Evolutionary conservation across 257 asterid genomes (phyloP), one percentile per base, ranked within the genome.

Genomic region (Ilex asprella): DNA sequence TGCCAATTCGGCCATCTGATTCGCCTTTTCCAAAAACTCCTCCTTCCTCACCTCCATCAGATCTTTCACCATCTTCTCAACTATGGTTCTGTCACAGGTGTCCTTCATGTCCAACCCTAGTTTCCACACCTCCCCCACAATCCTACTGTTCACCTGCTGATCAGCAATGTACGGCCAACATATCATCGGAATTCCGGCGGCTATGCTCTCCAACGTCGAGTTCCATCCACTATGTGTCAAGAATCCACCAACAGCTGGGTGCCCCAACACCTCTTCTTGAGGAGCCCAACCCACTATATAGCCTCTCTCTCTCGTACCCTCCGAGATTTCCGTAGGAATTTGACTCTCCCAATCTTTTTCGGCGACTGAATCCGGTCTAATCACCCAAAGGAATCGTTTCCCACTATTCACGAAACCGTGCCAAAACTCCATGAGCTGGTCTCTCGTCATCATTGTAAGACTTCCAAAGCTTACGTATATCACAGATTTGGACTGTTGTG

Each of bases 201-300:
- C 61, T 4, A 85, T 46, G 5, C 81, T 66, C 11, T 82, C 89
- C 11, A 85, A 27, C 10, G 81, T 82, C 6, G 86, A 82, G 39
- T 82, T 79, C 92, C 88, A 82, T 7, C 88, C 92, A 51, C 70
- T 62, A n/a, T 84, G 88, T 2, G 89, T 85, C 55, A 83, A 68
- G 16, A 79, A 79, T 0, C 86, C 88, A 1, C 73, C 84, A 0
- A 82, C 62, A 0, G 89, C 52, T 0, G 68, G 43, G 21, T 85
- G 89, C 0, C 70, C 73, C 65, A 85, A 31, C 13, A 85, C 89
- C 61, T 82, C 83, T 5, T 77, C 77, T 52, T 84, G 86, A 0
- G 86, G 84, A 0, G 76, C 81, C 92, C 84, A 84, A 1, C 68
- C 80, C 65, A 82, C 85, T 12, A 76, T 35, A 14, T 31, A 72